phyloP scores from a whole-genome alignment of 768 basidiomycete species.

The Suillus occidentalis region DNA sequence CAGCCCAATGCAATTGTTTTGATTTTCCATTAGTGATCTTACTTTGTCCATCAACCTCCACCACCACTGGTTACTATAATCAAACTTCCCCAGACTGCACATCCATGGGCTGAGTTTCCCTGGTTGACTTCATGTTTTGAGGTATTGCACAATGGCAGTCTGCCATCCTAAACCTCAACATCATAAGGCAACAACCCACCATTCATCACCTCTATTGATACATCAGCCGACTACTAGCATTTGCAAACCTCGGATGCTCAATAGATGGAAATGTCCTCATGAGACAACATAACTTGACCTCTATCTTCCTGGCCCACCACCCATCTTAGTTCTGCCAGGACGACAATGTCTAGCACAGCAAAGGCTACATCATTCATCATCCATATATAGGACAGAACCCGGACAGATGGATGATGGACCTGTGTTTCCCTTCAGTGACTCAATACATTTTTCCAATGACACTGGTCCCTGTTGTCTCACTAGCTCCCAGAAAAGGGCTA shows the following conservation, averaged over 20 bases:
- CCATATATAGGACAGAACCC: background rate
- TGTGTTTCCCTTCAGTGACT: background rate
- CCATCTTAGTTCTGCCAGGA: slow-evolving; percentile 4
- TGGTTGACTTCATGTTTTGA: background rate
- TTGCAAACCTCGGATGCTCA: background rate
- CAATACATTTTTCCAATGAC: background rate
- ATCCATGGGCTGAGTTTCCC: background rate
- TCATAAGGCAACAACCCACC: background rate
- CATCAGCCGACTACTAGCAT: background rate
- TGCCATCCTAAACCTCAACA: background rate
- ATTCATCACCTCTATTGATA: background rate
- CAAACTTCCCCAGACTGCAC: background rate
- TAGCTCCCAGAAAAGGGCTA: slow-evolving; percentile 4
- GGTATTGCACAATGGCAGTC: background rate
- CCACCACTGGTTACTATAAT: background rate
- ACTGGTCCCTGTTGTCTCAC: too few relatives aligned
- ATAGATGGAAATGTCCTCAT: background rate
- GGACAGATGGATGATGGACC: background rate
- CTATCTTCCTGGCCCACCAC: slow-evolving; percentile 1
- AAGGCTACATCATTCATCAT: background rate
- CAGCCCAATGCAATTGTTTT: background rate
- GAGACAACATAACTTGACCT: background rate
- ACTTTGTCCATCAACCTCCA: background rate
- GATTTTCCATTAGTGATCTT: background rate
- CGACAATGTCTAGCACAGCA: slow-evolving; percentile 2